These are phyloP conservation scores for Dissophora globulifera DNA, from an alignment of 192 early-diverging fungal genomes.

Conservation along the genomic window DNA sequence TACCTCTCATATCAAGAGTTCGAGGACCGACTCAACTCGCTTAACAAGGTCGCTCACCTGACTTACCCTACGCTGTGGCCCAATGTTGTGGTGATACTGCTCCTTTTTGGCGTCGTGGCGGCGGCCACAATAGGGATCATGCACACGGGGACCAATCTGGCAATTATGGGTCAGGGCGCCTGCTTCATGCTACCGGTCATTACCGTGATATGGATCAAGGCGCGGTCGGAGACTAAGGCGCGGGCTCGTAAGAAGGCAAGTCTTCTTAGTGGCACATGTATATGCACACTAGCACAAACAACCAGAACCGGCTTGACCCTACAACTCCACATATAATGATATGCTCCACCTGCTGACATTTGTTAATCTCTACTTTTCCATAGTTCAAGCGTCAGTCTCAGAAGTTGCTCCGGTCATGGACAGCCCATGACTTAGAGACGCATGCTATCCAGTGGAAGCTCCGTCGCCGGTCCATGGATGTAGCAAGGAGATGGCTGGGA, in stretches of 20 bases:
- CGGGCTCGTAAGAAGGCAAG: conserved; percentile 22
- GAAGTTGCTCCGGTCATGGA: conserved; percentile 41
- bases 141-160: conserved; percentile 10
- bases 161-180: conserved; percentile 21
- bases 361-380: no score
- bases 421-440: conserved; percentile 14
- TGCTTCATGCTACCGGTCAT: conserved; percentile 35
- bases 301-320: neutral
- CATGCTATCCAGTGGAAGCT: conserved; percentile 51
- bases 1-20: conserved; percentile 35
- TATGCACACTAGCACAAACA: no score
- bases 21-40: conserved; percentile 19
- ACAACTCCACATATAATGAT: neutral
- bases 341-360: no score
- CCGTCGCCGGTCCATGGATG: conserved; percentile 12
- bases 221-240: conserved; percentile 14
- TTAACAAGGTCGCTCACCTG: conserved; percentile 19
- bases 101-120: neutral
- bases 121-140: conserved; percentile 2
- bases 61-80: conserved; percentile 37
- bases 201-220: conserved; percentile 35
- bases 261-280: no score
- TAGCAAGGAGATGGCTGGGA: conserved; percentile 15
- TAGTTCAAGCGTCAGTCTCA: conserved; percentile 45
- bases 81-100: neutral